Percentiles rank a stretch among this genome's conserved stretches.
These are phyloP conservation scores for Alternaria postmessia DNA, from an alignment of 2,329 filamentous ascomycete genomes.

Conservation along the genomic window DNA sequence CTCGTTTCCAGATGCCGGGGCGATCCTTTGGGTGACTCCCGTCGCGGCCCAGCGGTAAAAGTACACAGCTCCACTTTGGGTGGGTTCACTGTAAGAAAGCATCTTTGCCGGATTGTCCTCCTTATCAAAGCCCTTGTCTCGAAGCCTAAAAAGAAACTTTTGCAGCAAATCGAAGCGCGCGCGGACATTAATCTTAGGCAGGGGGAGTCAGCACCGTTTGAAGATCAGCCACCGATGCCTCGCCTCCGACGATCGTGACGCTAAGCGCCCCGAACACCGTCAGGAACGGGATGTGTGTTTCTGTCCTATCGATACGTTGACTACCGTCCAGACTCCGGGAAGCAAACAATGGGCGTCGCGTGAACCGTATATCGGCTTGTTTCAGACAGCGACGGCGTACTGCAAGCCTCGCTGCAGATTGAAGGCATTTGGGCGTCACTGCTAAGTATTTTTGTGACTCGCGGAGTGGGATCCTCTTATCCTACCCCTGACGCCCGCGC, in stretches of 20 bases:
- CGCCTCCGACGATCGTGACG: slow-evolving; percentile 28
- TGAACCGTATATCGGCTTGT: slow-evolving; percentile 10
- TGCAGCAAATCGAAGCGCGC: slow-evolving; percentile 11
- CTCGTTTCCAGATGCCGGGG: slow-evolving; percentile 6
- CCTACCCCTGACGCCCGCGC: slow-evolving; percentile 28
- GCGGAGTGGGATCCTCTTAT: slow-evolving; percentile 19
- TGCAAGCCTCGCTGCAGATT: neutral
- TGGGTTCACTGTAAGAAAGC: neutral
- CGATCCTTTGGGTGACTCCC: neutral
- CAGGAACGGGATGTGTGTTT: slow-evolving; percentile 23
- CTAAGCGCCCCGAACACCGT: slow-evolving; percentile 30
- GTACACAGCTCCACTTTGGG: slow-evolving; percentile 4
- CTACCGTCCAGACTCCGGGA: slow-evolving; percentile 2
- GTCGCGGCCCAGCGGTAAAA: slow-evolving; percentile 1
- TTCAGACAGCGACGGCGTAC: slow-evolving; percentile 7
- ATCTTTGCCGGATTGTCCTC: neutral
- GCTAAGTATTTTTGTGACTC: slow-evolving; percentile 1
- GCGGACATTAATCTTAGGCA: slow-evolving; percentile 35
- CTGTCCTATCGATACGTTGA: slow-evolving; percentile 28
- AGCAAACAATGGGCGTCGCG: slow-evolving; percentile 16
- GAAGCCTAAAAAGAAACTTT: slow-evolving; percentile 7
- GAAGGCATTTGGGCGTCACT: slow-evolving; percentile 3
- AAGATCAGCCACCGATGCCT: slow-evolving; percentile 44
- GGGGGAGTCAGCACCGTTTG: slow-evolving; percentile 40
- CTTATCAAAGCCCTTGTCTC: slow-evolving; percentile 1